Evolutionary conservation across 2,329 filamentous ascomycete genomes (phyloP), one percentile per base, ranked within the genome.

Genomic region (Arthrinium puccinioides): DNA sequence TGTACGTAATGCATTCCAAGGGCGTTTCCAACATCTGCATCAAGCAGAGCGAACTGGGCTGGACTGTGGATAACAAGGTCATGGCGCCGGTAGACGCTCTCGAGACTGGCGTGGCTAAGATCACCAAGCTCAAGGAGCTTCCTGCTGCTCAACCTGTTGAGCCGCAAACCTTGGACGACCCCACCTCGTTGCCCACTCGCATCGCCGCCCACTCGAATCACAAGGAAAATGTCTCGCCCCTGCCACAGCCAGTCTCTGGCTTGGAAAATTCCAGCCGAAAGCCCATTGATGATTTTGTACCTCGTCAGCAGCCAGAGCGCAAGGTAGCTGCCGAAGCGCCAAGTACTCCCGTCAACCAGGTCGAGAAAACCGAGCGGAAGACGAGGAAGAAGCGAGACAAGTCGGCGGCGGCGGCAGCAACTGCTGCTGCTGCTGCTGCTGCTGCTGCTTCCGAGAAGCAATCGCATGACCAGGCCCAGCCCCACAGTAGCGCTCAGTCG

Each of bases 1-100:
- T 98, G 9, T 98, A 98, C 57, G 84, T 87, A 21, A 94, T 96
- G 83, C 90, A 98, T 61, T 96, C 92, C 9, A 94, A 88, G 64
- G 92, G 92, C 43, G 88, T 97, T n/a, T 89, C 89, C 14, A 90
- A 86, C 51, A 60, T 97, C 37, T 81, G 80, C 45, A 79, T 98
- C 57, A 90, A 84, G 59, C 87, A 90, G 56, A 78, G 82, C 36
- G 90, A 97, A 61, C 70, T 98, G 33, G 92, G 94, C 21, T 97
- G 89, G 89, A 84, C 82, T 49, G 77, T 79, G 49, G 87, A 96
- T 44, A 90, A 88, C 62, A 94, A 94, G 67, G 85, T 94, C 37
- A 69, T 95, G 26, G 69, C 82, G 37, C 74, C 84, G 0, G 76
- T 92, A 26, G 81, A 94, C 59, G 89, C 87, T 3, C 71, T 87